Percentiles rank a stretch among this genome's conserved stretches.
Evolutionary conservation across 495 filamentous ascomycete genomes (phyloP).

Genomic region (Aspergillus funiculosus): DNA sequence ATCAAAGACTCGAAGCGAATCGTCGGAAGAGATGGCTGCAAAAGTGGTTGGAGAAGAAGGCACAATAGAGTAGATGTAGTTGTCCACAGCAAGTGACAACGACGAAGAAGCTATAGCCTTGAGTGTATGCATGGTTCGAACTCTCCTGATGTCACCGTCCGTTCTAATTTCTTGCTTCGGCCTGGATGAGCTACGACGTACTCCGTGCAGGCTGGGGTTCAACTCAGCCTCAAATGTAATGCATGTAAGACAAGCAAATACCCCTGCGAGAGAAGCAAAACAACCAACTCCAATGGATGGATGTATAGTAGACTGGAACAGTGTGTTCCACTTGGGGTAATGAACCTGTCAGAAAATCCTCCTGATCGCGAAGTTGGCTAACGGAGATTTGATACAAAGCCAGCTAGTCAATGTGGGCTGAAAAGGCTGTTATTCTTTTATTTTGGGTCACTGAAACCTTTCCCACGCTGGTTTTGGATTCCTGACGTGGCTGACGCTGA

Average conservation of each 20-base stretch:
- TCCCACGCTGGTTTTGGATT: neutral
- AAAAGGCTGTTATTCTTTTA: constrained; percentile 5
- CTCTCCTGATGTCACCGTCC: neutral
- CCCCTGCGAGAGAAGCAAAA: neutral
- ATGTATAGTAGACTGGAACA: neutral
- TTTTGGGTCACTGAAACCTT: neutral
- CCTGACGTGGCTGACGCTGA: constrained; percentile 15
- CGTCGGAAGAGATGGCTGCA: constrained; percentile 52
- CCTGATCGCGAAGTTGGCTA: neutral
- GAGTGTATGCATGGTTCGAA: constrained; percentile 34
- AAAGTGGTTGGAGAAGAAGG: constrained; percentile 29
- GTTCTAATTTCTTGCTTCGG: neutral
- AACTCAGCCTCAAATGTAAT: neutral
- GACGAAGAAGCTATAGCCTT: constrained; percentile 36
- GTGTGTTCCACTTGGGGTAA: neutral
- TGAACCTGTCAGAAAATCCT: constrained; percentile 5
- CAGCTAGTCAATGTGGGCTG: neutral
- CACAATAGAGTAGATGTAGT: constrained; percentile 49
- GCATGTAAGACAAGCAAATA: constrained; percentile 1
- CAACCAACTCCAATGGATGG: no score
- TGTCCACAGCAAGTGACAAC: constrained; percentile 40
- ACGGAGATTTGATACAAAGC: constrained; percentile 5
- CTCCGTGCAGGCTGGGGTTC: no score
- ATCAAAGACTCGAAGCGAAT: constrained; percentile 49
- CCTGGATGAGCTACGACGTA: neutral